These are phyloP conservation scores for Blastocrithidia nonstop DNA, from an alignment of 208 protist species.

Conservation along the genomic window DNA sequence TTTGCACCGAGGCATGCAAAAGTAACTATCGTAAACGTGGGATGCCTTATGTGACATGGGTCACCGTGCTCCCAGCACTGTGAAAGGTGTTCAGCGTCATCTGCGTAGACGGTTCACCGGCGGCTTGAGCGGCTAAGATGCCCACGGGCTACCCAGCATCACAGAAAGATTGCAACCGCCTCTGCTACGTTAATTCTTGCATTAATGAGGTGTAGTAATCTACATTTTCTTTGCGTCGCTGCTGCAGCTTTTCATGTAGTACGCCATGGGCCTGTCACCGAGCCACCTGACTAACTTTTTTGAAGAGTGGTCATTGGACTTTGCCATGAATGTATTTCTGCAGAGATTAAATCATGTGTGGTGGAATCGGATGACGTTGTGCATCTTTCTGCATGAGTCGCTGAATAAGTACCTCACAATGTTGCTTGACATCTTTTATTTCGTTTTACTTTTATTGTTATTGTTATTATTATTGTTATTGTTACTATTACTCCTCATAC, in stretches of 20 bases:
- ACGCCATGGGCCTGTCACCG: conserved; percentile 39
- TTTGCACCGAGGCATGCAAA: conserved; percentile 91
- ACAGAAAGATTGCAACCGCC: conserved; percentile 50
- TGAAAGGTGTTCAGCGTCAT: conserved; percentile 99
- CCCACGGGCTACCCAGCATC: conserved; percentile 94
- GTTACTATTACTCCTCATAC: too few relatives aligned
- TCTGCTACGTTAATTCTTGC: conserved; percentile 34
- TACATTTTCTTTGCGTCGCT: conserved; percentile 36
- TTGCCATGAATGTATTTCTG: conserved; percentile 33
- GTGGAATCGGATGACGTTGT: conserved; percentile 41
- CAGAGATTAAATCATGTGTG: conserved; percentile 17
- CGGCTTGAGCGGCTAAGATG: conserved; percentile 94
- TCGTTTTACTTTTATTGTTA: conserved; percentile 6
- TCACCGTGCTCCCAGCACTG: conserved; percentile 97
- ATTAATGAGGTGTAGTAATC: conserved; percentile 40
- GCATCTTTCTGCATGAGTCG: conserved; percentile 16
- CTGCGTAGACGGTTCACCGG: conserved; percentile 99
- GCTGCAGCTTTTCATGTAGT: conserved; percentile 33
- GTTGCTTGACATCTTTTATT: conserved; percentile 18
- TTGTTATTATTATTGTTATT: conserved; percentile 9
- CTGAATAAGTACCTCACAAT: conserved; percentile 13
- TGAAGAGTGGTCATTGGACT: conserved; percentile 53
- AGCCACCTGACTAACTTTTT: conserved; percentile 55
- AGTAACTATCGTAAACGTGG: conserved; percentile 98
- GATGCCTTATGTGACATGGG: conserved; percentile 99